Evolutionary conservation across 1,139 yeast genomes (phyloP), one percentile per base, ranked within the genome.

Genomic region (Diutina sp.): DNA sequence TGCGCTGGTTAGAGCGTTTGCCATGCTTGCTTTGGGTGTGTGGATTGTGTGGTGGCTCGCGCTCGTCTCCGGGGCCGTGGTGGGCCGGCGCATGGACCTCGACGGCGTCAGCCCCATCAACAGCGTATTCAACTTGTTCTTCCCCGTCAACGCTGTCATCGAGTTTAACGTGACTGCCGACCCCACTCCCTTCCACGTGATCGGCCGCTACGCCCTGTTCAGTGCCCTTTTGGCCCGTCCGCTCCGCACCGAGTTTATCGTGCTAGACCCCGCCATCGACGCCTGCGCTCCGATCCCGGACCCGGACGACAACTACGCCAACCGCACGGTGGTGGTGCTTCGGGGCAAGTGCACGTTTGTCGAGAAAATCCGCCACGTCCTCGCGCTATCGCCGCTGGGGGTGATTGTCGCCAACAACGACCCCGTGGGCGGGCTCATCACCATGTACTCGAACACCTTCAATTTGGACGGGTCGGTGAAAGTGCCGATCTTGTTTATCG

Each of bases 281-380:
- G 53, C 28, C 11, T 50, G 53, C 18, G 44, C 14, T n/a, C 29
- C 25, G 28, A 50, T 50, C 9, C 28, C 32, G 6, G 53, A 50
- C 32, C 38, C 51, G 4, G 32, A 50, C 12, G 25, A 16, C 8
- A n/a, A 29, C n/a, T 50, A 50, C 18, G 44, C 25, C 18, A 32
- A 32, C 29, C 30, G 32, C 4, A 32, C 53, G 29, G 53, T 76
- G 21, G 63, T 76, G 11, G 70, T 74, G 3, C 64, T 72, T 56
- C 61, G 80, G 46, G 80, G 80, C 1, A 69, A 66, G 21, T 76
- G 80, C 61, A 72, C 78, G 3, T 76, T 76, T 64, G 76, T 73
- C 18, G 67, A 68, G 47, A 76, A 76, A 59, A 74, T 74, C 12
- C 58, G 66, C 25, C 67, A 72, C 57, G 58, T 76, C 11, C 55